These are phyloP conservation scores for Brassica juncea DNA, from an alignment of 345 rosid genomes.

Conservation along the genomic window DNA sequence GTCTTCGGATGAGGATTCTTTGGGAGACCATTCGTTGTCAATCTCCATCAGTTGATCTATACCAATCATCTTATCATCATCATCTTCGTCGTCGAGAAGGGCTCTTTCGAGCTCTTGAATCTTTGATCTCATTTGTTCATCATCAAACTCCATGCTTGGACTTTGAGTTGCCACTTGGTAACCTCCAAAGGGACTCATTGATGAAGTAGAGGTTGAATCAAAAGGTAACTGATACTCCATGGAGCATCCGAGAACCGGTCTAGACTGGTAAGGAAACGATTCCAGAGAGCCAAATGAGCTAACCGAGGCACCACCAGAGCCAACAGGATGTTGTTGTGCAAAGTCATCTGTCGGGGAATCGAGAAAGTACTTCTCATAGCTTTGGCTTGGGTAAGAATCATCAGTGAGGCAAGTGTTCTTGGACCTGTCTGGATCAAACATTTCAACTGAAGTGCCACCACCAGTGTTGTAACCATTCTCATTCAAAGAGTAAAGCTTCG, in stretches of 20 bases:
- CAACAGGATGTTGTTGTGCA: slow-evolving; percentile 47
- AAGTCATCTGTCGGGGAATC: slow-evolving; percentile 72
- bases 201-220: slow-evolving; percentile 40
- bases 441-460: slow-evolving; percentile 50
- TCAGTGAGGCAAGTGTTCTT: slow-evolving; percentile 55
- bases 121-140: slow-evolving; percentile 67
- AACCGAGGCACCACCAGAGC: slow-evolving; percentile 55
- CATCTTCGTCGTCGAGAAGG: slow-evolving; percentile 70
- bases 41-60: slow-evolving; percentile 71
- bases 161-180: slow-evolving; percentile 50
- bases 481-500: slow-evolving; percentile 55
- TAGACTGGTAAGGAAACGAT: slow-evolving; percentile 50
- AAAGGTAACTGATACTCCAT: slow-evolving; percentile 43
- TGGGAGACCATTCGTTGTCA: slow-evolving; percentile 84
- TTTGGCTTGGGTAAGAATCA: slow-evolving; percentile 67
- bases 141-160: slow-evolving; percentile 57
- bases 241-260: slow-evolving; percentile 54
- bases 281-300: slow-evolving; percentile 49
- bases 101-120: slow-evolving; percentile 89
- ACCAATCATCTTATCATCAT: slow-evolving; percentile 53
- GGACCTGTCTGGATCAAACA: slow-evolving; percentile 54
- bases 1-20: slow-evolving; percentile 79
- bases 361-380: slow-evolving; percentile 78
- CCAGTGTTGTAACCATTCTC: slow-evolving; percentile 48
- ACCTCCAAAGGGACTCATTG: slow-evolving; percentile 31